Base-by-base conservation (phyloP, 2,329 filamentous ascomycete genomes). In the Rutstroemia sp. region DNA sequence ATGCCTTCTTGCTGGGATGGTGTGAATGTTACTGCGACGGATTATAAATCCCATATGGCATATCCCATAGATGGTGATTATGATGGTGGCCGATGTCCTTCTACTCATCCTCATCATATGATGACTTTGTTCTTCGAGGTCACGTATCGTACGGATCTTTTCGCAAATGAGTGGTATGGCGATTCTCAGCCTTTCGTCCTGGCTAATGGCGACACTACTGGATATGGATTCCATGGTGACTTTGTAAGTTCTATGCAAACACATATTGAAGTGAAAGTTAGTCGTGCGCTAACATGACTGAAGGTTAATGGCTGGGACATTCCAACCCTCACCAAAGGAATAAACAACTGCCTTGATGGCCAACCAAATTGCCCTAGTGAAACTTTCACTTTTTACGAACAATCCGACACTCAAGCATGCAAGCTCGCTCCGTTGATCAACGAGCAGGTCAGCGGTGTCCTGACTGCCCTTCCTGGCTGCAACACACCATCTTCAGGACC, bases 1-100 rank as follows among this genome's bases (percentile, higher is more conserved):
- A 83, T 85, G 67, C 81, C 80, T 1, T 64, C 57, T 48, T 86
- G 82, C 72, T 86, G 83, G 83, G 75, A 86, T 58, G 83, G 83
- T 39, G 71, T 73, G 49, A 76, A 82, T 60, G 64, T 81, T 23
- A 81, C 85, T 64, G 74, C 74, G 4, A 52, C 71, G 0, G 73
- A 83, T 66, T 80, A 83, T 68, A 77, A 76, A 63, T 77, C 70
- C 50, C 82, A 85, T 61, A 75, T 85, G 66, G 71, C 73, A 1
- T 82, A 81, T 58, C 80, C 79, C 1, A 66, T 63, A 45, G 63
- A 55, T 23, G 63, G 63, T 1, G 34, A 57, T 9, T 69, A 65
- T 5, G 64, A 75, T 30, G 73, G 69, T 39, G 80, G 80, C 9
- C 58, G 61, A 5, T 83, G 80, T 61, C 80, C 79, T 0, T 23